phyloP scores from a whole-genome alignment of 257 asterid species.

The Solanum commersonii region DNA sequence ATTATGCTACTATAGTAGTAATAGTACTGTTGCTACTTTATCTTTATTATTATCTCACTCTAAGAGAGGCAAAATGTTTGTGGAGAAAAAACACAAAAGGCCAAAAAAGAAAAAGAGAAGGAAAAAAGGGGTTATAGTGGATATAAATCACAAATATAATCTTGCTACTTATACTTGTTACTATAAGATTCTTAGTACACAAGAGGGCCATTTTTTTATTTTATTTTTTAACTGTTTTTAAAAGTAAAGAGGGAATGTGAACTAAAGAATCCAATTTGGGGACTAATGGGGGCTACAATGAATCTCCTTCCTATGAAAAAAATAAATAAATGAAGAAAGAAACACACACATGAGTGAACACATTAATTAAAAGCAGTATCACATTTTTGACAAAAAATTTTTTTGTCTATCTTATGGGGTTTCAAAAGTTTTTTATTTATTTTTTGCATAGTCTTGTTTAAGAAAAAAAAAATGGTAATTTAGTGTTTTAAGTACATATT shows the following conservation, averaged over 20 bases:
- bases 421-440: not conserved
- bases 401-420: not conserved
- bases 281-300: constrained; percentile 6
- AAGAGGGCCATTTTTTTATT: not conserved
- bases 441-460: not conserved
- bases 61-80: constrained; percentile 44
- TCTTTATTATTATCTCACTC: constrained; percentile 8
- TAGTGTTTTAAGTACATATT: not conserved
- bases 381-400: not conserved
- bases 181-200: constrained; percentile 50
- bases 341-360: not conserved
- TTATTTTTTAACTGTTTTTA: not conserved
- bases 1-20: not conserved
- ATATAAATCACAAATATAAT: constrained; percentile 16
- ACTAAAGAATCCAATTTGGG: constrained; percentile 18
- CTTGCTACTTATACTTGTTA: constrained; percentile 5
- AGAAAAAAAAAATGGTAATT: not conserved
- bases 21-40: not conserved
- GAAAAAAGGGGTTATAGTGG: constrained; percentile 33
- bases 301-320: not conserved
- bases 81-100: constrained; percentile 44
- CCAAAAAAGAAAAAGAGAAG: constrained; percentile 44
- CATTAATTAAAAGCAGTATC: constrained; percentile 1
- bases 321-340: not conserved
- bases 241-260: constrained; percentile 33